phyloP scores from a whole-genome alignment of 2,329 filamentous ascomycete species.

The Penicillium sp. region DNA sequence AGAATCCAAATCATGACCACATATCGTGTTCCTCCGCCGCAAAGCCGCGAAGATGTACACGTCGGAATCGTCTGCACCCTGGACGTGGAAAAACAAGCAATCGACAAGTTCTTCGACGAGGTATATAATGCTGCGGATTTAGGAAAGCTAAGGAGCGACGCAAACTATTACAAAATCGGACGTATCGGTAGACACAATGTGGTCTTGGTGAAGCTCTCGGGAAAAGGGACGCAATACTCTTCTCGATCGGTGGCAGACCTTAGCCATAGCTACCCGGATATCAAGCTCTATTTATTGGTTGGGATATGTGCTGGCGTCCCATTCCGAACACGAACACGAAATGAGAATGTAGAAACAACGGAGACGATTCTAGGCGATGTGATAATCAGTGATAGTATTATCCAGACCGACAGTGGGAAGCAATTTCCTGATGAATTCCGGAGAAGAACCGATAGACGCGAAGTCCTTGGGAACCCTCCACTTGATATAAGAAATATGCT shows the following conservation, averaged over 20 bases:
- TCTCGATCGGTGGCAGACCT: background rate
- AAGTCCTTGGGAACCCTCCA: slow-evolving; percentile 16
- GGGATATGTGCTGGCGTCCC: slow-evolving; percentile 9
- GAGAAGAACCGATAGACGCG: slow-evolving; percentile 17
- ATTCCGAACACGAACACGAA: background rate
- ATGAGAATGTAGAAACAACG: background rate
- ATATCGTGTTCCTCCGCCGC: background rate
- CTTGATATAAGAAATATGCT: slow-evolving; percentile 4
- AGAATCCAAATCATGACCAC: background rate
- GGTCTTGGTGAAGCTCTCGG: slow-evolving; percentile 7
- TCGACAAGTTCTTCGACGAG: slow-evolving; percentile 6
- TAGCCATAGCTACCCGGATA: background rate
- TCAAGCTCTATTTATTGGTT: slow-evolving; percentile 6
- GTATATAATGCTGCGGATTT: slow-evolving; percentile 5
- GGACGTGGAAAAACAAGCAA: slow-evolving; percentile 7
- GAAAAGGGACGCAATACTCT: slow-evolving; percentile 6
- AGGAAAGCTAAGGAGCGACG: background rate
- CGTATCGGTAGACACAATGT: slow-evolving; percentile 7
- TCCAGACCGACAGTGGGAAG: slow-evolving; percentile 26
- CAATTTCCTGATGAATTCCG: slow-evolving; percentile 21
- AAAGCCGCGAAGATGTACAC: slow-evolving; percentile 8
- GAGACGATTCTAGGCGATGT: slow-evolving; percentile 29
- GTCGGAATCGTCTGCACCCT: slow-evolving; percentile 6
- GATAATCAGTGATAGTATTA: slow-evolving; percentile 22
- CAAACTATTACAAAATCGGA: slow-evolving; percentile 8